Evolutionary conservation across 2,329 filamentous ascomycete genomes (phyloP).

Genomic region (Leptosphaerulina australis): DNA sequence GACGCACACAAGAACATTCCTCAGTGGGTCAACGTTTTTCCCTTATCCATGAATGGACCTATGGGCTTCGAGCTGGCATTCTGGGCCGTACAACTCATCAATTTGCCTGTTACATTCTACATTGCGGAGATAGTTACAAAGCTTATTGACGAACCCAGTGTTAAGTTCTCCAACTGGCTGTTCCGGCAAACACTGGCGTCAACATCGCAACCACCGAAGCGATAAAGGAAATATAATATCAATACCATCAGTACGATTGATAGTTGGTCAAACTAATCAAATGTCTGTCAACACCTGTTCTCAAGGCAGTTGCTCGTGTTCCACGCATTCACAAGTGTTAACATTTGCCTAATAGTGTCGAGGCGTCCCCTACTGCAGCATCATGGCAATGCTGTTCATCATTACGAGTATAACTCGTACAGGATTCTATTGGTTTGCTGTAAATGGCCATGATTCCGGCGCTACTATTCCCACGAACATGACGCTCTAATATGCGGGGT

Average conservation of each 20-base stretch:
- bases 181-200: constrained; percentile 56
- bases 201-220: constrained; percentile 16
- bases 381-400: constrained; percentile 1
- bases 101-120: constrained; percentile 42
- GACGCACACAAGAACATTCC: constrained; percentile 59
- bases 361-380: not conserved
- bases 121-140: constrained; percentile 44
- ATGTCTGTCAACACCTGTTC: not conserved
- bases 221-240: not conserved
- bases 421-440: constrained; percentile 11
- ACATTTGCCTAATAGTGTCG: constrained; percentile 2
- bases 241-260: not conserved
- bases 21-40: constrained; percentile 63
- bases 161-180: constrained; percentile 58
- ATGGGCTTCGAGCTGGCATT: constrained; percentile 64
- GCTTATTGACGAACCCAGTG: constrained; percentile 58
- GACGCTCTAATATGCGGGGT: constrained; percentile 12
- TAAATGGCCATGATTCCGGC: constrained; percentile 3
- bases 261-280: not conserved
- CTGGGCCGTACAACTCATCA: constrained; percentile 63
- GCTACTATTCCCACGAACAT: constrained; percentile 6
- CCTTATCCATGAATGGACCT: constrained; percentile 62
- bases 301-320: not conserved
- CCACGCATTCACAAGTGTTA: constrained; percentile 9
- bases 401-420: constrained; percentile 2